phyloP scores from a whole-genome alignment of 495 filamentous ascomycete genomes.

The Pyrenula aspistea region DNA sequence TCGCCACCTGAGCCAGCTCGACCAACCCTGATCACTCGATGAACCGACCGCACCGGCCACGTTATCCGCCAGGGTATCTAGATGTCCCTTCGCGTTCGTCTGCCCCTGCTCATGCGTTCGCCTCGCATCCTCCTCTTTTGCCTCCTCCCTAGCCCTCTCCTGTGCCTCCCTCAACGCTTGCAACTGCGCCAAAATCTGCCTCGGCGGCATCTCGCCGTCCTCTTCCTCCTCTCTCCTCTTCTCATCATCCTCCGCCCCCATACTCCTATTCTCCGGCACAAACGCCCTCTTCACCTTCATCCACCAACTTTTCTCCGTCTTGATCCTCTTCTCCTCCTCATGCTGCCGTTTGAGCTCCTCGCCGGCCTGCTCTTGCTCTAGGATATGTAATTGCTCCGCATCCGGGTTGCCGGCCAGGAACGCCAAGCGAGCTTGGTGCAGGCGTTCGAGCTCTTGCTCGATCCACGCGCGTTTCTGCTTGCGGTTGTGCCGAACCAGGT shows the following conservation, averaged over 20 bases:
- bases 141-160: conserved; percentile 11
- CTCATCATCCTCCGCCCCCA: conserved; percentile 22
- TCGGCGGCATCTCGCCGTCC: conserved; percentile 13
- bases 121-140: conserved; percentile 8
- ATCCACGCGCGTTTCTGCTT: conserved; percentile 52
- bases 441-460: conserved; percentile 46
- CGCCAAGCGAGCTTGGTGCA: conserved; percentile 48
- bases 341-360: conserved; percentile 31
- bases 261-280: conserved; percentile 30
- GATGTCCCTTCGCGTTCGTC: conserved; percentile 14
- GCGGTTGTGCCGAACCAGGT: conserved; percentile 83
- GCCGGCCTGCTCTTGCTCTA: conserved; percentile 50
- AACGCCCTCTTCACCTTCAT: conserved; percentile 26
- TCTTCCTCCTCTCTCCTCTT: conserved; percentile 3
- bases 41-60: conserved; percentile 23
- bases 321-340: conserved; percentile 22
- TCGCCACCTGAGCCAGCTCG: conserved; percentile 30
- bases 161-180: conserved; percentile 18
- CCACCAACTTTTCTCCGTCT: conserved; percentile 29
- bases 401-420: conserved; percentile 51
- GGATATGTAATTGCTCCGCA: conserved; percentile 28
- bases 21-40: conserved; percentile 28
- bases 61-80: conserved; percentile 31
- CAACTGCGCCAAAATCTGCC: conserved; percentile 19
- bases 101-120: conserved; percentile 7